A percentile compares a stretch with the other conserved stretches of the same genome.
These are phyloP conservation scores for Linderniella brevidens DNA, from an alignment of 257 asterid genomes.

Conservation along the genomic window DNA sequence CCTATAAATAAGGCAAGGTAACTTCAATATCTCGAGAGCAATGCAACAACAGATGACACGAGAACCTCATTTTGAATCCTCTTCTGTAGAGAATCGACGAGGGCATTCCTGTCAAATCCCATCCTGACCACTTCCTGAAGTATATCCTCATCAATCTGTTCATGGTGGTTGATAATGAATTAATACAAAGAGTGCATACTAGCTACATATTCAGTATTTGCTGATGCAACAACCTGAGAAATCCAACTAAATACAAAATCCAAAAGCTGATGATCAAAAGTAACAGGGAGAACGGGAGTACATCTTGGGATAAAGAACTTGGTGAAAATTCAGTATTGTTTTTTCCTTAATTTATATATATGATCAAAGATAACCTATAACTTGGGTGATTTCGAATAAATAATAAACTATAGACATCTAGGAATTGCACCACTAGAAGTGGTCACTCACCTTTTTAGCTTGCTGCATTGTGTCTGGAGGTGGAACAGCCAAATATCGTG, in stretches of 20 bases:
- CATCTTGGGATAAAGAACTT: no score
- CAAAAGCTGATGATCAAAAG: slow-evolving; percentile 7
- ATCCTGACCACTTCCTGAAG: slow-evolving; percentile 66
- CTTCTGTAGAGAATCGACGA: slow-evolving; percentile 61
- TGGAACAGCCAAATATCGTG: slow-evolving; percentile 87
- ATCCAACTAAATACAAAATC: not conserved
- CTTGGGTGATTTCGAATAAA: not conserved
- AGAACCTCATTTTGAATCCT: slow-evolving; percentile 79
- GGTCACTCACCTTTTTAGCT: slow-evolving; percentile 64
- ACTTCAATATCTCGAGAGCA: slow-evolving; percentile 8
- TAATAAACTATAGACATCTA: no score
- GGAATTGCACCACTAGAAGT: slow-evolving; percentile 8
- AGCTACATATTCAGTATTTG: no score
- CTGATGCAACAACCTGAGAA: no score
- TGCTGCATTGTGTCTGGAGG: slow-evolving; percentile 81
- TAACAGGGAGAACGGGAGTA: slow-evolving; percentile 3
- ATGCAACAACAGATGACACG: slow-evolving; percentile 8
- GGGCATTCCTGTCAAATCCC: slow-evolving; percentile 61
- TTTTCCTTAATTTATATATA: no score
- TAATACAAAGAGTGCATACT: no score
- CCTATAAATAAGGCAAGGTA: slow-evolving; percentile 10
- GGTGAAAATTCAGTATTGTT: no score
- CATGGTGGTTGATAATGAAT: slow-evolving; percentile 1
- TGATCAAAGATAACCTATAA: not conserved
- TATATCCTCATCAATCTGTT: slow-evolving; percentile 87